A percentile compares a stretch with the other conserved stretches of the same genome.
These are phyloP conservation scores for Melocanna baccifera DNA, from an alignment of 176 grass and related monocot species.

Conservation along the genomic window DNA sequence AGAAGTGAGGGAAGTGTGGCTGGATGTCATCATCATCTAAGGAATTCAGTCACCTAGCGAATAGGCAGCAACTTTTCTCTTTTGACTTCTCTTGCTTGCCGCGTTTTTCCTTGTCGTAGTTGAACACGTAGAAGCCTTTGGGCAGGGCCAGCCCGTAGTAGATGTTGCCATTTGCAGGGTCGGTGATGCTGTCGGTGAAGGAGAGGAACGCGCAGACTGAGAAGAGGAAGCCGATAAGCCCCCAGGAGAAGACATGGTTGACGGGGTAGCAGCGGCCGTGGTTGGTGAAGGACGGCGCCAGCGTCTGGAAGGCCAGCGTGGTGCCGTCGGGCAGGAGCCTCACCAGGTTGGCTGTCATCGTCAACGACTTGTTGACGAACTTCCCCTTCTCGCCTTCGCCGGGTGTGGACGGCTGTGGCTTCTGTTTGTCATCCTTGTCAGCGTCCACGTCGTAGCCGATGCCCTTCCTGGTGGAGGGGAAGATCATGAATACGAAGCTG, in stretches of 20 bases:
- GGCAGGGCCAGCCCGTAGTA: constrained; percentile 38
- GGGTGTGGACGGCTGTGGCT: constrained; percentile 37
- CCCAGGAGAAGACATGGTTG: constrained; percentile 35
- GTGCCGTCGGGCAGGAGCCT: constrained; percentile 65
- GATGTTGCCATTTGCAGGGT: not conserved
- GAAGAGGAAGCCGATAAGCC: constrained; percentile 18
- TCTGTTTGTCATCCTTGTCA: no score
- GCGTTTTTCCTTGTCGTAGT: not conserved
- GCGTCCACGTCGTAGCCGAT: no score
- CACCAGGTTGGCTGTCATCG: constrained; percentile 40
- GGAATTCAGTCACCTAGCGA: no score
- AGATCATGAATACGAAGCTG: no score
- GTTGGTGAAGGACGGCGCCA: constrained; percentile 71
- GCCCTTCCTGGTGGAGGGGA: no score
- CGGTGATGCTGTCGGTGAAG: constrained; percentile 49
- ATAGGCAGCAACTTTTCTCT: no score
- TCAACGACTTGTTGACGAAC: constrained; percentile 39
- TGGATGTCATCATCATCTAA: no score
- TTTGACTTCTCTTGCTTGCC: no score
- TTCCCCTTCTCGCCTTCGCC: no score
- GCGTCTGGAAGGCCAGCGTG: constrained; percentile 54
- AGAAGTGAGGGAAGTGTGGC: no score
- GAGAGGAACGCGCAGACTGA: constrained; percentile 13
- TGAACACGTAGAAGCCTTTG: constrained; percentile 20
- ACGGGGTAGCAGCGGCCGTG: constrained; percentile 39